Percentiles rank a stretch among this genome's conserved stretches.
phyloP scores from a whole-genome alignment of 768 basidiomycete genomes.

The Phlebiopsis flavidoalba region DNA sequence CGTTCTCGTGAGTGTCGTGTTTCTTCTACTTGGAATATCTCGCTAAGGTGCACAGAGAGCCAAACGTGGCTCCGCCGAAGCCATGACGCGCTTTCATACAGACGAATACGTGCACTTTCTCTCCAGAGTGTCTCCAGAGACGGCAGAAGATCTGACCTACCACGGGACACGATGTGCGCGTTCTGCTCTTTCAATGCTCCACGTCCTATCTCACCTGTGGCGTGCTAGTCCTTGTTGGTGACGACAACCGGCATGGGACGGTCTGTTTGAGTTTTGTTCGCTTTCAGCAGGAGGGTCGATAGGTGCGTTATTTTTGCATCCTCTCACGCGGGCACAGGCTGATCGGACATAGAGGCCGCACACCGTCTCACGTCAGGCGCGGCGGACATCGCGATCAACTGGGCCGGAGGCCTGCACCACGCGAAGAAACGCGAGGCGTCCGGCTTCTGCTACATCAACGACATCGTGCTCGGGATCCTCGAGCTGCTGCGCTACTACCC shows the following conservation, averaged over 20 bases:
- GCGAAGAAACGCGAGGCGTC: constrained; percentile 99
- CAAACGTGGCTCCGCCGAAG: constrained; percentile 29
- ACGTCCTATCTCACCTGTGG: background rate
- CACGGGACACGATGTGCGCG: constrained; percentile 79
- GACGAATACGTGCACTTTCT: constrained; percentile 98
- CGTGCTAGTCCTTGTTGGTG: constrained; percentile 58
- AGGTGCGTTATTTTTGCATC: constrained; percentile 40
- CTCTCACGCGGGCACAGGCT: background rate
- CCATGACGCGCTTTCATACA: constrained; percentile 92
- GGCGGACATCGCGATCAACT: constrained; percentile 85
- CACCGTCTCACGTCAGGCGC: constrained; percentile 74
- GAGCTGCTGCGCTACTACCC: constrained; percentile 83
- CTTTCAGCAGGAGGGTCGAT: constrained; percentile 96
- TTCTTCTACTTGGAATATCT: background rate
- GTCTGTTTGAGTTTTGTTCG: constrained; percentile 94
- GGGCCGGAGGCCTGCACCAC: constrained; percentile 98
- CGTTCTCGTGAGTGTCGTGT: constrained; percentile 57
- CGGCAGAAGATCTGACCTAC: constrained; percentile 77
- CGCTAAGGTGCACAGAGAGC: constrained; percentile 21
- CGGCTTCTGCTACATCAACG: constrained; percentile 99
- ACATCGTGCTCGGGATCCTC: constrained; percentile 91
- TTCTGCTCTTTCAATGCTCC: background rate
- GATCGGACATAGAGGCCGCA: constrained; percentile 56
- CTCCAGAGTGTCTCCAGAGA: constrained; percentile 85
- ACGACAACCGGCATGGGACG: constrained; percentile 96